phyloP scores from a whole-genome alignment of 176 grass and related monocot genomes.

The Eremochloa ophiuroides region DNA sequence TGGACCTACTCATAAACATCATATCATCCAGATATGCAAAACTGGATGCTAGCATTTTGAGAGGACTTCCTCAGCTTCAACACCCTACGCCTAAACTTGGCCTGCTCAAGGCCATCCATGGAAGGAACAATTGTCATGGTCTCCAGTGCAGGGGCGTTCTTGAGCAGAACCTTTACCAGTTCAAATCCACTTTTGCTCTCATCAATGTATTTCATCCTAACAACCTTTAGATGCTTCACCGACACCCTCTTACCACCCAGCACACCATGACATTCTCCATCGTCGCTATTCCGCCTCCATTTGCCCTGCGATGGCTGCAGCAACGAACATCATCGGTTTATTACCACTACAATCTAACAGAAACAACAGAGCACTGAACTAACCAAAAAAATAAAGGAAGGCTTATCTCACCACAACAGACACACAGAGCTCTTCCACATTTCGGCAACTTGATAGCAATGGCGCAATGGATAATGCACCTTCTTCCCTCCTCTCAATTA shows the following conservation, averaged over 20 bases:
- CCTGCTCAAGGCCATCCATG: constrained; percentile 61
- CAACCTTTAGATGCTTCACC: constrained; percentile 33
- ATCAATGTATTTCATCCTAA: constrained; percentile 51
- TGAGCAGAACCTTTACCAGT: constrained; percentile 55
- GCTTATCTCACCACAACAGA: constrained; percentile 44
- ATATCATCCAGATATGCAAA: constrained; percentile 28
- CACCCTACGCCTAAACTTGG: constrained; percentile 47
- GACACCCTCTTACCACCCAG: constrained; percentile 5
- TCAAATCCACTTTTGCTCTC: constrained; percentile 55
- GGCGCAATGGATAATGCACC: constrained; percentile 39
- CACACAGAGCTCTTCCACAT: constrained; percentile 42
- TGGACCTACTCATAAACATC: not conserved
- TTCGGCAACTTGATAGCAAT: constrained; percentile 38
- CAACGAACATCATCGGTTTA: not conserved
- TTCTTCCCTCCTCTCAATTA: constrained; percentile 49
- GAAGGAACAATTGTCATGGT: constrained; percentile 52
- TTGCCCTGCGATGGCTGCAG: constrained; percentile 41
- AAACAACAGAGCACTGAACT: not conserved
- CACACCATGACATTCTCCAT: constrained; percentile 4
- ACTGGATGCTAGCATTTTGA: constrained; percentile 25
- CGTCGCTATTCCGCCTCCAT: constrained; percentile 26
- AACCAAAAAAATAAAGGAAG: not conserved
- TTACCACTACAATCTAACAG: not conserved
- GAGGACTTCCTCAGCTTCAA: constrained; percentile 44
- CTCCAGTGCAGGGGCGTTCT: constrained; percentile 37